phyloP scores from a whole-genome alignment of 2,329 filamentous ascomycete genomes.

The Tolypocladium endophyticum region DNA sequence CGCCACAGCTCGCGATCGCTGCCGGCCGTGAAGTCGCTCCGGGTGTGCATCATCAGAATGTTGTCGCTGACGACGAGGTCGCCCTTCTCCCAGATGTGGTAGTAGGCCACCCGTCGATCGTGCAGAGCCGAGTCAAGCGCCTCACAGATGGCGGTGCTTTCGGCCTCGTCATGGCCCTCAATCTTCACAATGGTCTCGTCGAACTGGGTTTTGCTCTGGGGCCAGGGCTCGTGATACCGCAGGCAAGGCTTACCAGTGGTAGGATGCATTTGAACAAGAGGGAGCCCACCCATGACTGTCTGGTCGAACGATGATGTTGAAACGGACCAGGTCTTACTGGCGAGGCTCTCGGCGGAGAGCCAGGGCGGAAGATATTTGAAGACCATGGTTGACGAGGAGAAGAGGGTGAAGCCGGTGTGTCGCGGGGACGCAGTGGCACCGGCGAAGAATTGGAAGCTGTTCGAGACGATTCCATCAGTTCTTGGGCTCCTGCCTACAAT shows the following conservation, averaged over 20 bases:
- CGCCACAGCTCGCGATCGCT: constrained; percentile 37
- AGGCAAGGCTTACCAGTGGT: constrained; percentile 34
- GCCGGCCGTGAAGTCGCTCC: constrained; percentile 32
- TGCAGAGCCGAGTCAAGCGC: constrained; percentile 32
- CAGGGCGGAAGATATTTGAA: constrained; percentile 33
- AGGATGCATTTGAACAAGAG: constrained; percentile 33
- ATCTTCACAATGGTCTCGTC: constrained; percentile 33
- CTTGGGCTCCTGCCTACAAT: not conserved
- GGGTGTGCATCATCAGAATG: constrained; percentile 35
- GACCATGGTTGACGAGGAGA: constrained; percentile 38
- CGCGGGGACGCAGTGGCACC: constrained; percentile 33
- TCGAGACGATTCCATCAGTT: not conserved
- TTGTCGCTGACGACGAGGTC: constrained; percentile 45
- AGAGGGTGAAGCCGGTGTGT: constrained; percentile 42
- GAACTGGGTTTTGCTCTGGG: constrained; percentile 38
- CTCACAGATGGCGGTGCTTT: constrained; percentile 25
- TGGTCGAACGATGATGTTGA: constrained; percentile 35
- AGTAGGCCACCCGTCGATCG: constrained; percentile 38
- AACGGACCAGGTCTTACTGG: constrained; percentile 35
- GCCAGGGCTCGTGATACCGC: constrained; percentile 46
- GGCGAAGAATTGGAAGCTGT: constrained; percentile 41
- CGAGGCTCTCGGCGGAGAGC: constrained; percentile 24
- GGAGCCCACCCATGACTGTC: constrained; percentile 30
- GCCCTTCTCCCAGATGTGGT: constrained; percentile 42
- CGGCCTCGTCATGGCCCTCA: constrained; percentile 20